Evolutionary conservation across 345 rosid species (phyloP).

Genomic region (Cardiospermum halicacabum): DNA sequence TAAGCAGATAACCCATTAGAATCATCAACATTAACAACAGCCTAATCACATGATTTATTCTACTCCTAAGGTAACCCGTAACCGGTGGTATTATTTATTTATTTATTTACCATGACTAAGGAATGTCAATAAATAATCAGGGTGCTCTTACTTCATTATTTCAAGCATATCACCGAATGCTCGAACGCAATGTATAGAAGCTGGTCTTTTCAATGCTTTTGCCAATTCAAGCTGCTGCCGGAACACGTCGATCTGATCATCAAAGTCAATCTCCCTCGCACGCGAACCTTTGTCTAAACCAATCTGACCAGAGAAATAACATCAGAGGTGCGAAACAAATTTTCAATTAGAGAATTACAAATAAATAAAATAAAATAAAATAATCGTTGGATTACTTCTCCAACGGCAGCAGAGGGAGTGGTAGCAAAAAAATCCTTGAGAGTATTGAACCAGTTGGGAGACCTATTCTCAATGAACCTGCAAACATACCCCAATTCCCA

Average conservation of each 20-base stretch:
- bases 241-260: conserved; percentile 76
- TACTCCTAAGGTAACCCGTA: background rate
- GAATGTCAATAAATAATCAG: no score
- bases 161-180: conserved; percentile 85
- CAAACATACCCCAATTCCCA: background rate
- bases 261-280: conserved; percentile 69
- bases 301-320: no score
- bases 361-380: no score
- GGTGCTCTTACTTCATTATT: conserved; percentile 58
- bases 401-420: conserved; percentile 87
- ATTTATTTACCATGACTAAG: no score
- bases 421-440: conserved; percentile 60
- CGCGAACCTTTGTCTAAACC: conserved; percentile 90
- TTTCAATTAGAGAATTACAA: background rate
- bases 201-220: conserved; percentile 73
- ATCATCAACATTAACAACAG: background rate
- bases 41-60: background rate
- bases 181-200: conserved; percentile 81
- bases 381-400: no score
- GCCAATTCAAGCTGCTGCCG: conserved; percentile 81
- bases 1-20: background rate
- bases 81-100: no score
- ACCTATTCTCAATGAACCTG: conserved; percentile 66
- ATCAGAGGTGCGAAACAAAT: no score
- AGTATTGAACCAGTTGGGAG: conserved; percentile 64